Conservation (phyloP, 2,329 filamentous ascomycete species). For the Botrytis galanthina region DNA sequence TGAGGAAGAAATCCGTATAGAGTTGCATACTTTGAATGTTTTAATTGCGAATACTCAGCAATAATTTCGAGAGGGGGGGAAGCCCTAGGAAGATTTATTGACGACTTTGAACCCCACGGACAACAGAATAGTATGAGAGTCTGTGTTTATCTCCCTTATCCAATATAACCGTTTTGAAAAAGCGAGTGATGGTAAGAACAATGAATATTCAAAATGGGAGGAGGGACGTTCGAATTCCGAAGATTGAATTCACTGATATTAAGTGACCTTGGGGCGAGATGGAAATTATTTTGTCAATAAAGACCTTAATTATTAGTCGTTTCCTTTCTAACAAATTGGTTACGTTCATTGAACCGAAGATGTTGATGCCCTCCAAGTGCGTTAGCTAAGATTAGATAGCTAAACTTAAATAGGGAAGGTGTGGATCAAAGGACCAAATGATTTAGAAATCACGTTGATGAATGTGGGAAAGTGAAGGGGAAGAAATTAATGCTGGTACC, state of each 20-base stretch:
- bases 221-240: background rate
- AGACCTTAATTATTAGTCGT: background rate
- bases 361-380: constrained; percentile 13
- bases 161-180: background rate
- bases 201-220: constrained; percentile 9
- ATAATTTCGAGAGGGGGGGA: constrained; percentile 8
- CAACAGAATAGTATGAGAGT: constrained; percentile 8
- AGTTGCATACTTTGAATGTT: constrained; percentile 12
- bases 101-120: constrained; percentile 17
- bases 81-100: constrained; percentile 18
- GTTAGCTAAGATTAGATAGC: background rate
- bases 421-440: background rate
- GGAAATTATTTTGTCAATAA: constrained; percentile 5
- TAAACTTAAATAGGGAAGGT: constrained; percentile 10
- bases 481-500: background rate
- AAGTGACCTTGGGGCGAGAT: background rate
- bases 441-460: constrained; percentile 9
- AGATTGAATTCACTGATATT: background rate
- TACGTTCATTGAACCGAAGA: constrained; percentile 6
- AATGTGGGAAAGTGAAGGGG: constrained; percentile 1
- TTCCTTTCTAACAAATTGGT: constrained; percentile 2
- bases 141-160: constrained; percentile 17
- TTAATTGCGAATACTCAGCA: constrained; percentile 15
- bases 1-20: background rate
- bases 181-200: background rate